Conservation (phyloP, 176 grass and related monocot species). For the Dendrocalamus sinicus region DNA sequence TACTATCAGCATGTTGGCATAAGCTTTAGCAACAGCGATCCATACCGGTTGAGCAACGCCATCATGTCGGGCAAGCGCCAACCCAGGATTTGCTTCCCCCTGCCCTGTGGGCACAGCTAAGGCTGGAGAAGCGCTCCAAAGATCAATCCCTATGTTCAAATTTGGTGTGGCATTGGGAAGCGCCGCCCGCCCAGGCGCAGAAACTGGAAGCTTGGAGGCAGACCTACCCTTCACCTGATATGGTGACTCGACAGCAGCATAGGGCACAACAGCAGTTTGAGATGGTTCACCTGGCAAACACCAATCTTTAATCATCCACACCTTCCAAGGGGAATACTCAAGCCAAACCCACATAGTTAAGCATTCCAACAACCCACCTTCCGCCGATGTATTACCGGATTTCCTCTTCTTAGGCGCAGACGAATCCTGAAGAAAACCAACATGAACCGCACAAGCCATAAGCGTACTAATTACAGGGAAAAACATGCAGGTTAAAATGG, state of each 20-base stretch:
- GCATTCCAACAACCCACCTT: slow-evolving; percentile 55
- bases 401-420: slow-evolving; percentile 79
- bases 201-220: slow-evolving; percentile 91
- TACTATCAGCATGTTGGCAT: not conserved
- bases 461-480: slow-evolving; percentile 19
- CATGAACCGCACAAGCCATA: slow-evolving; percentile 42
- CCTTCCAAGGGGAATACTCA: not conserved
- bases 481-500: slow-evolving; percentile 47
- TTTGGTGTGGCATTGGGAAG: slow-evolving; percentile 68
- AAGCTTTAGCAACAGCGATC: not conserved
- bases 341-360: slow-evolving; percentile 19
- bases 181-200: slow-evolving; percentile 76
- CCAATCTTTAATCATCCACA: slow-evolving; percentile 2
- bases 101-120: slow-evolving; percentile 53
- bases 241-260: slow-evolving; percentile 49
- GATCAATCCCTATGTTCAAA: slow-evolving; percentile 85
- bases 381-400: slow-evolving; percentile 59
- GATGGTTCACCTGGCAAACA: slow-evolving; percentile 64
- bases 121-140: slow-evolving; percentile 73
- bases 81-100: slow-evolving; percentile 48
- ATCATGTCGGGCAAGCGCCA: slow-evolving; percentile 45
- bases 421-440: slow-evolving; percentile 63
- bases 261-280: slow-evolving; percentile 47
- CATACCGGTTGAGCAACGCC: slow-evolving; percentile 43
- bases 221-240: slow-evolving; percentile 63